These are phyloP conservation scores for Leishmania tarentolae DNA, from an alignment of 208 protist species.

Conservation along the genomic window DNA sequence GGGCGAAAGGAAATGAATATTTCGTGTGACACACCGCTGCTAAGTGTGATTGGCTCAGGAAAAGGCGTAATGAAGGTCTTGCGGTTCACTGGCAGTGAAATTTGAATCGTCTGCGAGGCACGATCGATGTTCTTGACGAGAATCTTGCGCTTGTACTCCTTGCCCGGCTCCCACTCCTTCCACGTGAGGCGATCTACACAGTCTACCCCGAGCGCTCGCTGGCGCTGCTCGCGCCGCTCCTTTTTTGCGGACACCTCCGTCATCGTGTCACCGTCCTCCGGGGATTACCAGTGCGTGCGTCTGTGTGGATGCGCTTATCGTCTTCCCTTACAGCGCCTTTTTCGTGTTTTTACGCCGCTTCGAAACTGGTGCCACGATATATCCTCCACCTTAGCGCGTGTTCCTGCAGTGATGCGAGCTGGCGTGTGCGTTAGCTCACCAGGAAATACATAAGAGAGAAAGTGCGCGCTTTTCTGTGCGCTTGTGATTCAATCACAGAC, in stretches of 20 bases:
- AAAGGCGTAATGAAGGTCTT: slow-evolving; percentile 87
- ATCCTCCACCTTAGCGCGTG: neutral
- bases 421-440: neutral
- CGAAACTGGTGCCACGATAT: neutral
- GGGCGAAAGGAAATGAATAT: slow-evolving; percentile 82
- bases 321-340: neutral
- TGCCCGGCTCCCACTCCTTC: slow-evolving; percentile 86
- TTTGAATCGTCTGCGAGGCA: slow-evolving; percentile 74
- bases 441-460: neutral
- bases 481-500: neutral
- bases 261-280: neutral
- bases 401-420: neutral
- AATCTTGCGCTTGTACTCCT: slow-evolving; percentile 88
- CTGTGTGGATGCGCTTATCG: neutral
- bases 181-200: slow-evolving; percentile 80
- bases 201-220: slow-evolving; percentile 81
- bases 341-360: neutral
- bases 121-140: slow-evolving; percentile 86
- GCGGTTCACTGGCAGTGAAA: slow-evolving; percentile 73
- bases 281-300: neutral
- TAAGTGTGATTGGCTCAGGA: slow-evolving; percentile 83
- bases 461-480: neutral
- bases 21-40: slow-evolving; percentile 77
- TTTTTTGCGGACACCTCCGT: slow-evolving; percentile 5
- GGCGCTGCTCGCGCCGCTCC: slow-evolving; percentile 55